A percentile compares a stretch with the other conserved stretches of the same genome.
Evolutionary conservation across 108 stramenopile genomes (phyloP).

Genomic region (Pseudonitzschia delicatissima): DNA sequence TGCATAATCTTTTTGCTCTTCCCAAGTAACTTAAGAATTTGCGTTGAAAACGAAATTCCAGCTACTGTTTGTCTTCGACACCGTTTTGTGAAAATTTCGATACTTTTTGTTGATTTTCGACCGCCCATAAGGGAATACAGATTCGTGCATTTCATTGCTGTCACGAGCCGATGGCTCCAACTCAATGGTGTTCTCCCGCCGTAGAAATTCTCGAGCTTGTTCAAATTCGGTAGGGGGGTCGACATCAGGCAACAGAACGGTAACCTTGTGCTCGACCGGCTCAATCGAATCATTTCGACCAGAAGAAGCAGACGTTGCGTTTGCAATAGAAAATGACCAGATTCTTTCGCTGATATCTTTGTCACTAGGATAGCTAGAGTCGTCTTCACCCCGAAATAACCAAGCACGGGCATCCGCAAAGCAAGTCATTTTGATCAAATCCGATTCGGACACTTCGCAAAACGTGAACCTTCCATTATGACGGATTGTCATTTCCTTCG

Average conservation of each 20-base stretch:
- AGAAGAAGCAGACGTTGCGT: background rate
- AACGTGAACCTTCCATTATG: slow-evolving; percentile 11
- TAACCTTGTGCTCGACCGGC: slow-evolving; percentile 20
- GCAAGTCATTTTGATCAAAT: slow-evolving; percentile 29
- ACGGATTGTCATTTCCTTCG: background rate
- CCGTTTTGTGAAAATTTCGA: background rate
- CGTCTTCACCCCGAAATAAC: slow-evolving; percentile 35
- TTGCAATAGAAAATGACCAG: background rate
- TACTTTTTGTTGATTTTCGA: slow-evolving; percentile 10
- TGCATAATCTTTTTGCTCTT: too few relatives aligned
- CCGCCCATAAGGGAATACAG: background rate
- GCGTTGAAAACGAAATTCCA: background rate
- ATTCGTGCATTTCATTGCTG: background rate
- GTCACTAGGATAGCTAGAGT: background rate
- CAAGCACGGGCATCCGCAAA: slow-evolving; percentile 34
- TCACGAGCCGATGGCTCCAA: background rate
- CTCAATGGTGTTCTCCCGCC: background rate
- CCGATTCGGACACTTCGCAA: slow-evolving; percentile 43
- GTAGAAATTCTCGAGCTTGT: slow-evolving; percentile 20
- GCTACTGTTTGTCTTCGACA: background rate
- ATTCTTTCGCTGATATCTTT: background rate
- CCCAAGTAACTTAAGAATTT: too few relatives aligned
- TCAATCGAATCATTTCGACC: background rate
- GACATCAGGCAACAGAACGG: slow-evolving; percentile 35
- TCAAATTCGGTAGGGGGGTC: slow-evolving; percentile 29